Evolutionary conservation across 129 eudicot species (phyloP).

Genomic region (Chrysanthemum makinoi): DNA sequence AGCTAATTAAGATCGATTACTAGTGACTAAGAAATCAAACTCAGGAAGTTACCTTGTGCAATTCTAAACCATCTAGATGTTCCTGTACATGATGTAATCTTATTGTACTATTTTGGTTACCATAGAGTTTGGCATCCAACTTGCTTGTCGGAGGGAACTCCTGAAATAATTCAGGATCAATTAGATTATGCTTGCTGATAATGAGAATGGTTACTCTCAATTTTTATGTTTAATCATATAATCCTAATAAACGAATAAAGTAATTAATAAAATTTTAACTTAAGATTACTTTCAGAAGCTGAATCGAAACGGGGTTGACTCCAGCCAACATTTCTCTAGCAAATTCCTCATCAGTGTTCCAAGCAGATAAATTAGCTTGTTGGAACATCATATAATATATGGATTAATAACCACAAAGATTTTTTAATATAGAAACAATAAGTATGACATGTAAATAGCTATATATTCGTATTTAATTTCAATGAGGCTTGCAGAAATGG

Average conservation of each 20-base stretch:
- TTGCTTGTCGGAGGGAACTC: conserved; percentile 56
- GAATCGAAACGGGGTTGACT: conserved; percentile 48
- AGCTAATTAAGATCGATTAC: background rate
- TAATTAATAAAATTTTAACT: background rate
- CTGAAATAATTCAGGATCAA: conserved; percentile 14
- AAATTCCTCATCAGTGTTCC: conserved; percentile 66
- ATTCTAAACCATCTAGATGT: conserved; percentile 36
- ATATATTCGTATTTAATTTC: background rate
- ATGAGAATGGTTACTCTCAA: background rate
- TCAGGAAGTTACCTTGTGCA: conserved; percentile 34
- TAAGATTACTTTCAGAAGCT: conserved; percentile 36
- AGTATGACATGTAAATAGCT: background rate
- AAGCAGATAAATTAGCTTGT: conserved; percentile 47
- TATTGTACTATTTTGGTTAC: conserved; percentile 41
- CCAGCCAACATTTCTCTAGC: conserved; percentile 69
- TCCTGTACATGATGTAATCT: conserved; percentile 32
- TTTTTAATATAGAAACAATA: too few relatives aligned
- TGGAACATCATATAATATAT: too few relatives aligned
- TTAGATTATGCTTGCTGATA: background rate
- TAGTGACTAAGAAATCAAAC: background rate
- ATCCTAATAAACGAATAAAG: too few relatives aligned
- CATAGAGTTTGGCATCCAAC: conserved; percentile 40
- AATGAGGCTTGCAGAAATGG: background rate
- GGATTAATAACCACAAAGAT: too few relatives aligned
- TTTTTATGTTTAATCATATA: background rate